Base-by-base conservation (phyloP, 805 yeast species). In the Yamadazyma endophytica region DNA sequence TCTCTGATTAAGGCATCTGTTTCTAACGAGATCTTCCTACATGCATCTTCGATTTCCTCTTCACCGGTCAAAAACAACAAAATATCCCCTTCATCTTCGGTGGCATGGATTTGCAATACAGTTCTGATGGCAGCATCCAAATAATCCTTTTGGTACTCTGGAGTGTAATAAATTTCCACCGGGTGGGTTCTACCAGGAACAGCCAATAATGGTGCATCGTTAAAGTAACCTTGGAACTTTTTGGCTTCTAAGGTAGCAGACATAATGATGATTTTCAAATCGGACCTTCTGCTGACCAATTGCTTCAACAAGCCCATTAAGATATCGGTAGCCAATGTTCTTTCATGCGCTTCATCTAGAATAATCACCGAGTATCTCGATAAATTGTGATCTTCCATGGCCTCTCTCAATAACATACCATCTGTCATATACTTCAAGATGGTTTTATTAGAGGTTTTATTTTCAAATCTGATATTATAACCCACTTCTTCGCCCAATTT, bases 151-250 rank as follows among this genome's bases (percentile, higher is more conserved):
- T 92, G 97, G 54, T 80, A 88, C 57, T 92, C 97, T 13, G 97
- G 96, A 0, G 98, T 92, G 58, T 92, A 90, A 61, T 87, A 90
- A 35, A 90, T 82, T 58, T 92, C 98, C 28, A 90, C 98, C 0
- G 97, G 97, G 54, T 79, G 92, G 2, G 98, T 92, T 73, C 98
- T 79, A 51, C 98, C 98, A 2, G 97, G 97, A 28, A 90, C 97
- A 0, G 97, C 95, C 40, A 90, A 72, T 43, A 92, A 65, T 24
- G 98, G 98, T 4, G 97, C 97, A 50, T 82, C 78, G 53, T 80
- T 75, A 66, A 92, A 90, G 57, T 92, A 90, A 12, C 57, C 61
- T 63, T 90, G 97, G 60, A 89, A 90, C 67, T 90, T 92, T 57
- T 88, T 92, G 3, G 97, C 97, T 64, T 90, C 97, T 55, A 90